Evolutionary conservation across 495 filamentous ascomycete species (phyloP).

Genomic region (Parathielavia hyrcaniae): DNA sequence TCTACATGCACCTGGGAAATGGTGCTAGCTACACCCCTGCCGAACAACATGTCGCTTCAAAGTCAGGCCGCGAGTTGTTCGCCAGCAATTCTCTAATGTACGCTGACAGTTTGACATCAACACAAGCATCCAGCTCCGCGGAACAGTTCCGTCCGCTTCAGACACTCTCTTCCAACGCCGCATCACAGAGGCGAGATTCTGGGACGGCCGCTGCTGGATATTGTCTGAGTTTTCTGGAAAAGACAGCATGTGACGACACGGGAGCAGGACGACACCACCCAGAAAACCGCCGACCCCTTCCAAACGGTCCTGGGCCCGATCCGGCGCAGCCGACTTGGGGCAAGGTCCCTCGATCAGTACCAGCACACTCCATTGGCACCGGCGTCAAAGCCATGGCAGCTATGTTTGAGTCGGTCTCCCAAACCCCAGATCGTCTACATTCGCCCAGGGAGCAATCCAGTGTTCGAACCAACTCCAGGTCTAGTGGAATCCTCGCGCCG

Average conservation of each 20-base stretch:
- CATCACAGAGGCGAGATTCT: neutral
- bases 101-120: neutral
- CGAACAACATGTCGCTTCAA: neutral
- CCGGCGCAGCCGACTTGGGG: neutral
- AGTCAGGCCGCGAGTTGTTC: too few relatives aligned
- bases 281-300: neutral
- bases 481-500: slow-evolving; percentile 26
- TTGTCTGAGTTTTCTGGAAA: neutral
- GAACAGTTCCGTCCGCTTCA: neutral
- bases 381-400: slow-evolving; percentile 43
- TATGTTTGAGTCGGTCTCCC: slow-evolving; percentile 36
- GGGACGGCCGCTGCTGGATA: neutral
- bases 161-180: neutral
- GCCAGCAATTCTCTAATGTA: neutral
- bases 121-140: neutral
- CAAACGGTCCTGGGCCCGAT: neutral
- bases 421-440: slow-evolving; percentile 9
- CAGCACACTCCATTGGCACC: slow-evolving; percentile 17
- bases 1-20: neutral
- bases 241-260: neutral
- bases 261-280: neutral
- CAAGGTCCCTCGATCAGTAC: slow-evolving; percentile 8
- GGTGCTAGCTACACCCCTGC: neutral
- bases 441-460: slow-evolving; percentile 3
- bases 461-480: slow-evolving; percentile 10